Base-by-base conservation (phyloP, 768 basidiomycete genomes). In the Myochromella boudieri region DNA sequence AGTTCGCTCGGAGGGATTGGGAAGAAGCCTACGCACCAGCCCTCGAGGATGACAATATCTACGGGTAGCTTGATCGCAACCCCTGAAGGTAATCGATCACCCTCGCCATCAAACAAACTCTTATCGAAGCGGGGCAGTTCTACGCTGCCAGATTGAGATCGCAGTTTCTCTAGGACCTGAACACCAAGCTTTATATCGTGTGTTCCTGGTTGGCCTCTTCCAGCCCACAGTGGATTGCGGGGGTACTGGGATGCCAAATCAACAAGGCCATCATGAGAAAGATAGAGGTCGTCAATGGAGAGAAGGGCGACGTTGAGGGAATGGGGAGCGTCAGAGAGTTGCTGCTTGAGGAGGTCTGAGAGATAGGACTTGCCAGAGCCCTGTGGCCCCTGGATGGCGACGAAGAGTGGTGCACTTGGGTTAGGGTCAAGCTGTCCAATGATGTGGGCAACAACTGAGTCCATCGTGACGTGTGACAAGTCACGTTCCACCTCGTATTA, bases 11-110 rank as follows among this genome's bases (percentile, higher is more conserved):
- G 37, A 0, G 70, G 56, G 5, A 91, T 71, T 1, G 91, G 84
- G 41, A 76, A 74, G 61, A 97, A 97, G 0, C 95, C 95, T 18
- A 89, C 81, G 65, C 86, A 93, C 97, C 97, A 99, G 8, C 97
- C 97, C 69, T 99, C 97, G 39, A 99, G 69, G 39, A 99, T 76
- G 40, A 98, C 85, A 11, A 98, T 70, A 60, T 99, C 91, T 4
- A 60, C 72, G 57, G 40, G 64, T 60, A 52, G 69, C 10, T 60
- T 54, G 5, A 92, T 70, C 1, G 69, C 54, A 53, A 48, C 29
- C 36, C 69, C 67, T 28, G 71, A 67, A 0, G 72, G 67, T 1
- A 81, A 58, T 11, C 95, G 84, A 64, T 98, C 95, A 0, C 95
- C 95, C 66, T 90, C 76, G 2, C 95, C 95, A 29, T 68, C 65